Base-by-base conservation (phyloP, 257 asterid genomes). In the Capsicum rhomboideum region DNA sequence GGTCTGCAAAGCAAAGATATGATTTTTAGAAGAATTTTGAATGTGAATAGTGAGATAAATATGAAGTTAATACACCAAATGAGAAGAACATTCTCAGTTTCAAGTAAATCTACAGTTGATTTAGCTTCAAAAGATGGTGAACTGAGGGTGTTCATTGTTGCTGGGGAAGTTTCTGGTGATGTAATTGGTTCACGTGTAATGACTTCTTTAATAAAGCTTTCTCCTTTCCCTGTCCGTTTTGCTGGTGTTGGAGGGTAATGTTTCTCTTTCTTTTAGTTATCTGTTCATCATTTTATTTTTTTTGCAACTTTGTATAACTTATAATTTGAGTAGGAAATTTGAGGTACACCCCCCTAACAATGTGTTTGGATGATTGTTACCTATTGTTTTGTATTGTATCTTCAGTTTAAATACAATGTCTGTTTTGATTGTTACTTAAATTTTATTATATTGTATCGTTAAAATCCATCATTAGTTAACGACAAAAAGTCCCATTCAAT, bases 91-190 rank as follows among this genome's bases (percentile, higher is more conserved):
- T 79, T 90, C 11, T 88, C 93, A 53, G 86, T 86, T 84, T 87
- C 91, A 29, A 87, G 89, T 68, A 85, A 85, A 68, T 64, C 87
- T 26, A 88, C 89, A 68, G 82, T 86, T 85, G 92, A 91, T 72
- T 69, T 87, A 89, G 99, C 94, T 84, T 86, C 93, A 28, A 90
- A 85, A 86, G 98, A 93, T 85, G 98, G 97, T 74, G 97, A 96
- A 81, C 93, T 96, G 58, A 92, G 99, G 88, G 97, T 96, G 12
- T 93, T 96, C 87, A 86, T 96, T 16, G 97, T 94, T 85, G 98
- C 99, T 66, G 98, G 99, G 56, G 99, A 96, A 91, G 98, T 96
- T 90, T 93, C 98, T 74, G 99, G 99, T 26, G 98, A 96, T 91
- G 71, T 88, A 9, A 93, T 96, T 7, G 98, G 92, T 9, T 90